A percentile compares a stretch with the other conserved stretches of the same genome.
Evolutionary conservation across 116 monocot species (phyloP).

Genomic region (Posidonia oceanica): DNA sequence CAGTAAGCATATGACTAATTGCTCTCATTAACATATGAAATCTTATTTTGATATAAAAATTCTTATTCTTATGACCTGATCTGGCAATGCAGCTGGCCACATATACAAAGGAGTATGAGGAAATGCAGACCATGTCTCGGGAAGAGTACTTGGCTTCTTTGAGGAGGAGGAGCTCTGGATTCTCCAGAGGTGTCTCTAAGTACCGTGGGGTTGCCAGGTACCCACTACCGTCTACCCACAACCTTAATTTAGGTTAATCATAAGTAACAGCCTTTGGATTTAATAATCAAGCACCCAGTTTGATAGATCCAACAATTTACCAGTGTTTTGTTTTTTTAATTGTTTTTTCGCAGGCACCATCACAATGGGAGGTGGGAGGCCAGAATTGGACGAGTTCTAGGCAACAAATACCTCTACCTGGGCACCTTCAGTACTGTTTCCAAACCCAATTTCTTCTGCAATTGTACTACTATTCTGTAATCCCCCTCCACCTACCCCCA

Average conservation of each 20-base stretch:
- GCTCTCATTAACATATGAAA: background rate
- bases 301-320: background rate
- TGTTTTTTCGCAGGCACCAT: conserved; percentile 49
- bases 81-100: conserved; percentile 24
- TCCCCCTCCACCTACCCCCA: background rate
- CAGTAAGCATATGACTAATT: conserved; percentile 23
- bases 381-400: conserved; percentile 59
- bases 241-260: background rate
- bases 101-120: conserved; percentile 49
- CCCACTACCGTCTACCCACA: conserved; percentile 9
- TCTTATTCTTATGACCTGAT: background rate
- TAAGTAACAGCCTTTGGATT: background rate
- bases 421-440: conserved; percentile 61
- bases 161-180: conserved; percentile 74
- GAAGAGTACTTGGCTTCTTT: conserved; percentile 74
- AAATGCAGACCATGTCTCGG: conserved; percentile 53
- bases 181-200: conserved; percentile 80
- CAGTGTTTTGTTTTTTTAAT: background rate
- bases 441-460: background rate
- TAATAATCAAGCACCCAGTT: background rate
- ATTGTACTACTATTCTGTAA: background rate
- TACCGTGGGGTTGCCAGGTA: conserved; percentile 91
- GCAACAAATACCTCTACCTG: conserved; percentile 86
- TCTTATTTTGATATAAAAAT: background rate
- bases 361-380: conserved; percentile 93